Conservation (phyloP, 1,284 basidiomycete species). For the Malassezia restricta region DNA sequence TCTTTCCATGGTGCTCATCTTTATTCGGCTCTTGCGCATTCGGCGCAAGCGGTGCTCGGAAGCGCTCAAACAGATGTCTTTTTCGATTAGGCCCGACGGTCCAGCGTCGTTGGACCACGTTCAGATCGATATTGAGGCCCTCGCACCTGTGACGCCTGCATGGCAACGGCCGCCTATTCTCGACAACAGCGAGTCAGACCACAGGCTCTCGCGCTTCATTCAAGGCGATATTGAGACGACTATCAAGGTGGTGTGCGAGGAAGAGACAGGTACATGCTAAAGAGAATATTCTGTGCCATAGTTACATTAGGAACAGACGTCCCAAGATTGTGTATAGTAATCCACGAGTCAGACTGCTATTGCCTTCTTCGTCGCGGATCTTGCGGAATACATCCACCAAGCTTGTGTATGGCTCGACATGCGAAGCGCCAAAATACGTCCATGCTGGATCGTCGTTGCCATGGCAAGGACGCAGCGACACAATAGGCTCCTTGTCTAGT, state of each 20-base stretch:
- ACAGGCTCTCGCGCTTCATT: not conserved
- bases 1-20: not conserved
- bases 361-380: conserved; percentile 1
- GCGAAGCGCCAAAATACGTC: not conserved
- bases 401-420: not conserved
- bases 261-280: not conserved
- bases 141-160: not conserved
- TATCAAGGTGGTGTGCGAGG: not conserved
- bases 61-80: not conserved
- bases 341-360: not conserved
- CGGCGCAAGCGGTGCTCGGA: not conserved
- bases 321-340: not conserved
- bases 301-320: not conserved
- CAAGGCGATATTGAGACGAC: conserved; percentile 1
- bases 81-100: not conserved
- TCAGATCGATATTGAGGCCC: not conserved
- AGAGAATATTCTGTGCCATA: not conserved
- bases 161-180: not conserved
- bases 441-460: not conserved
- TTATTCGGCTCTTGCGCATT: not conserved
- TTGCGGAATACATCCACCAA: not conserved
- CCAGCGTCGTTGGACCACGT: not conserved
- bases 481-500: not conserved
- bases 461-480: not conserved
- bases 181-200: not conserved